A percentile compares a stretch with the other conserved stretches of the same genome.
Evolutionary conservation across 2,329 filamentous ascomycete species (phyloP).

Genomic region (Paracoccidioides brasiliensis): DNA sequence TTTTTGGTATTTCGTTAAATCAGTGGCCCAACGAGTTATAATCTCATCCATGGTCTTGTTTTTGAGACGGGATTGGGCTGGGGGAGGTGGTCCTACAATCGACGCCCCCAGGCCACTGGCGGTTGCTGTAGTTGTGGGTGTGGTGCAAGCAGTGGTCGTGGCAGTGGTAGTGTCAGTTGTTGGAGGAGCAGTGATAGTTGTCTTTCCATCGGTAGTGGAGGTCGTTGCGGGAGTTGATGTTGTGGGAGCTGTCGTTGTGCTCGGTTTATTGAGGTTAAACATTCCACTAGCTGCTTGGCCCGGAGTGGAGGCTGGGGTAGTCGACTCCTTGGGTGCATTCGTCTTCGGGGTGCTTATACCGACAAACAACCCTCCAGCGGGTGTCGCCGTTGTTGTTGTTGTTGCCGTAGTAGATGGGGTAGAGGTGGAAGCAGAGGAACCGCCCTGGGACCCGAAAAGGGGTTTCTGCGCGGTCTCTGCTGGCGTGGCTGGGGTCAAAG

Average conservation of each 20-base stretch:
- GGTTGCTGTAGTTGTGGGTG: conserved; percentile 20
- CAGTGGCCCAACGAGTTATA: conserved; percentile 89
- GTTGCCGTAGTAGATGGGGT: conserved; percentile 2
- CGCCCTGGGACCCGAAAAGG: not conserved
- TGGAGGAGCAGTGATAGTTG: conserved; percentile 23
- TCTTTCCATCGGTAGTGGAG: conserved; percentile 13
- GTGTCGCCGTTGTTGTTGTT: conserved; percentile 9
- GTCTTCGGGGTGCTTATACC: conserved; percentile 17
- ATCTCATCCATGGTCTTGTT: conserved; percentile 99
- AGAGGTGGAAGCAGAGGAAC: conserved; percentile 6
- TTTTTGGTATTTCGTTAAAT: conserved; percentile 90
- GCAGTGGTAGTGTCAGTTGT: conserved; percentile 19
- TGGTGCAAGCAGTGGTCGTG: conserved; percentile 16
- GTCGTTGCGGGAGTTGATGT: conserved; percentile 14
- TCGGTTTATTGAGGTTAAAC: conserved; percentile 18
- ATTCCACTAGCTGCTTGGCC: conserved; percentile 9
- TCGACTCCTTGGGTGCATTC: conserved; percentile 13
- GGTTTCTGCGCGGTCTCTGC: conserved; percentile 14
- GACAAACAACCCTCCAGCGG: conserved; percentile 17
- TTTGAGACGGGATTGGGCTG: conserved; percentile 73
- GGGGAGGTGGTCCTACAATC: conserved; percentile 66
- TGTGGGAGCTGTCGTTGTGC: conserved; percentile 13
- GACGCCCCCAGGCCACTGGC: conserved; percentile 49
- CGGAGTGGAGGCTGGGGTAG: conserved; percentile 18
- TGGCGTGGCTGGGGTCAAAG: conserved; percentile 17